phyloP scores from a whole-genome alignment of 2,329 filamentous ascomycete species.

The Ceratocystiopsis brevicomis region DNA sequence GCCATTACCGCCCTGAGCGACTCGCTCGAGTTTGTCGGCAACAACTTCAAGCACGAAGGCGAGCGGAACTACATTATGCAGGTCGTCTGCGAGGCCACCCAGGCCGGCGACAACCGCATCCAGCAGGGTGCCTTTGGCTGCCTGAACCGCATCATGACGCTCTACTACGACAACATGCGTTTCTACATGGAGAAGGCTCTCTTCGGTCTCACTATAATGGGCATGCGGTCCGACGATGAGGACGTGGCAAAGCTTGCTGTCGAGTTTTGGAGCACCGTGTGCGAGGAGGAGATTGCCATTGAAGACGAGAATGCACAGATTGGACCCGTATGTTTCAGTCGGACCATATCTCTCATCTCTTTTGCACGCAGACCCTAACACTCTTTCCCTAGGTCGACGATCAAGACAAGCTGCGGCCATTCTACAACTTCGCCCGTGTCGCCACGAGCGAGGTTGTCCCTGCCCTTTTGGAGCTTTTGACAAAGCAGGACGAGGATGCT shows the following conservation, averaged over 20 bases:
- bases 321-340: slow-evolving; percentile 13
- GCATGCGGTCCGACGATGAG: slow-evolving; percentile 96
- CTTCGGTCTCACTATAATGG: slow-evolving; percentile 90
- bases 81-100: slow-evolving; percentile 95
- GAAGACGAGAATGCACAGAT: slow-evolving; percentile 88
- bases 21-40: slow-evolving; percentile 90
- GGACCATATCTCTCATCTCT: slow-evolving; percentile 4
- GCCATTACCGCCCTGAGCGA: slow-evolving; percentile 90
- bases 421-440: slow-evolving; percentile 89
- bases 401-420: slow-evolving; percentile 68
- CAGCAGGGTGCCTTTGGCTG: slow-evolving; percentile 94
- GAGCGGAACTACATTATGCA: slow-evolving; percentile 99
- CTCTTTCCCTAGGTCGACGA: slow-evolving; percentile 31
- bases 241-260: slow-evolving; percentile 96
- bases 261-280: slow-evolving; percentile 99
- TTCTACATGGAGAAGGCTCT: slow-evolving; percentile 99
- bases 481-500: slow-evolving; percentile 95
- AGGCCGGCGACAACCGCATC: slow-evolving; percentile 76
- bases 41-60: slow-evolving; percentile 97
- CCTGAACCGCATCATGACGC: slow-evolving; percentile 92
- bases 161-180: slow-evolving; percentile 99
- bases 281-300: slow-evolving; percentile 93
- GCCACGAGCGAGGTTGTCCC: slow-evolving; percentile 89
- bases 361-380: slow-evolving; percentile 4
- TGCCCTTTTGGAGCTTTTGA: slow-evolving; percentile 70